Evolutionary conservation across 345 rosid species (phyloP).

Genomic region (Lepidium aucheri): DNA sequence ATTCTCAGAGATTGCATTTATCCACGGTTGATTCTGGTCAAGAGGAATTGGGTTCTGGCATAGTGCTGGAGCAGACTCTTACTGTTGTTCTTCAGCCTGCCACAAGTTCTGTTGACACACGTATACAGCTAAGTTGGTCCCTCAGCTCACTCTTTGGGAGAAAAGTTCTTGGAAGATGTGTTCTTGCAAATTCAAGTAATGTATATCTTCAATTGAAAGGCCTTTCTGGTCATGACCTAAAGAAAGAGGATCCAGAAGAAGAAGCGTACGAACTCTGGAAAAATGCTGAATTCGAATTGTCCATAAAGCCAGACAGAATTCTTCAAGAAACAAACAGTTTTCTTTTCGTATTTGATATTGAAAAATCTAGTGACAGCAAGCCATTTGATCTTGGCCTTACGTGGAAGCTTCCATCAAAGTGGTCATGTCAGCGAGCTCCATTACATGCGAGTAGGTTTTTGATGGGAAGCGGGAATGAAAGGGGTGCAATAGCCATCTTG

Average conservation of each 20-base stretch:
- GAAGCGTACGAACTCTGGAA: slow-evolving; percentile 20
- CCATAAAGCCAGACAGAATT: slow-evolving; percentile 56
- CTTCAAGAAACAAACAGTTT: slow-evolving; percentile 43
- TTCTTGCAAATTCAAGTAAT: slow-evolving; percentile 65
- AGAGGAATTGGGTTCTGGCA: slow-evolving; percentile 42
- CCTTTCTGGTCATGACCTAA: slow-evolving; percentile 32
- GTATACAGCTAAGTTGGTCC: slow-evolving; percentile 76
- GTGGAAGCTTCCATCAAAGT: slow-evolving; percentile 67
- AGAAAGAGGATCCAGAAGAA: slow-evolving; percentile 27
- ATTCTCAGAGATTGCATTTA: slow-evolving; percentile 81
- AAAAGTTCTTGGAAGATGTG: slow-evolving; percentile 56
- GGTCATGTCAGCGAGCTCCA: slow-evolving; percentile 70
- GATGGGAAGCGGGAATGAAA: slow-evolving; percentile 98
- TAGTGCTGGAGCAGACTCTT: slow-evolving; percentile 71
- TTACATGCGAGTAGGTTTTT: slow-evolving; percentile 70
- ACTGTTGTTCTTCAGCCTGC: slow-evolving; percentile 75
- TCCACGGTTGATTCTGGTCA: slow-evolving; percentile 29
- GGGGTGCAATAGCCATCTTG: slow-evolving; percentile 88
- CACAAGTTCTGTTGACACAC: slow-evolving; percentile 26
- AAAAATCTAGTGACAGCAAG: slow-evolving; percentile 41
- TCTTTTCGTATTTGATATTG: slow-evolving; percentile 49
- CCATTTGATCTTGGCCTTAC: slow-evolving; percentile 65
- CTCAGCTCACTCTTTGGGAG: slow-evolving; percentile 78
- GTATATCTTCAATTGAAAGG: slow-evolving; percentile 71
- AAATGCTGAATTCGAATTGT: slow-evolving; percentile 43